These are phyloP conservation scores for Seiridium unicorne DNA, from an alignment of 2,329 filamentous ascomycete genomes.

Conservation along the genomic window DNA sequence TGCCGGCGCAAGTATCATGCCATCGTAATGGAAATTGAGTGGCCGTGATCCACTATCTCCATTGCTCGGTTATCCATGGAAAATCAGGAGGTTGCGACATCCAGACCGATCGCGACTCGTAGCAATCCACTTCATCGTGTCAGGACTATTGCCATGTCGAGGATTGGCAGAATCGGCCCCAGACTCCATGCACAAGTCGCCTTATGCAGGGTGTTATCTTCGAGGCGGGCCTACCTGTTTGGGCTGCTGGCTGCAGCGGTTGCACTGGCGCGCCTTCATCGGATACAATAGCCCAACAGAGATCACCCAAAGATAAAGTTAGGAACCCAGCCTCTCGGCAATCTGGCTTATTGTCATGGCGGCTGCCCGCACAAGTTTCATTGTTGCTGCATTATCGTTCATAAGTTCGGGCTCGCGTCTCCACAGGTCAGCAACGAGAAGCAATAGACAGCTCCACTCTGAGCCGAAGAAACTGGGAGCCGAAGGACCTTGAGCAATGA, in stretches of 20 bases:
- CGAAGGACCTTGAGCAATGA: background rate
- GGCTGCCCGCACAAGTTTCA: background rate
- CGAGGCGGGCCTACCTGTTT: background rate
- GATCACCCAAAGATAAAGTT: background rate
- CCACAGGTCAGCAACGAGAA: background rate
- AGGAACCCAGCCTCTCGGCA: background rate
- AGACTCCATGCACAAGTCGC: background rate
- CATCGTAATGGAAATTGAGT: background rate
- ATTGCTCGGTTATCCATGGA: conserved; percentile 5
- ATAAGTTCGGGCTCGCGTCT: too few species aligned
- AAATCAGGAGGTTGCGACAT: background rate
- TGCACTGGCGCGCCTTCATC: background rate
- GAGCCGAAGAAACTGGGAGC: conserved; percentile 9
- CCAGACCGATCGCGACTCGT: background rate
- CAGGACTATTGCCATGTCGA: background rate
- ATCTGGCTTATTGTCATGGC: background rate
- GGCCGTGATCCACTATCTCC: background rate
- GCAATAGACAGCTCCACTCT: conserved; percentile 5
- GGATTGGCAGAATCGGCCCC: background rate
- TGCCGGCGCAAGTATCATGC: background rate
- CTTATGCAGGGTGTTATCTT: background rate
- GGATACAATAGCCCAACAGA: background rate
- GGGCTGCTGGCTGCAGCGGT: background rate
- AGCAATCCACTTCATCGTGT: background rate
- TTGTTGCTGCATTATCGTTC: background rate